These are phyloP conservation scores for Magnusiomyces suaveolens DNA, from an alignment of 1,139 yeast species.

Conservation along the genomic window DNA sequence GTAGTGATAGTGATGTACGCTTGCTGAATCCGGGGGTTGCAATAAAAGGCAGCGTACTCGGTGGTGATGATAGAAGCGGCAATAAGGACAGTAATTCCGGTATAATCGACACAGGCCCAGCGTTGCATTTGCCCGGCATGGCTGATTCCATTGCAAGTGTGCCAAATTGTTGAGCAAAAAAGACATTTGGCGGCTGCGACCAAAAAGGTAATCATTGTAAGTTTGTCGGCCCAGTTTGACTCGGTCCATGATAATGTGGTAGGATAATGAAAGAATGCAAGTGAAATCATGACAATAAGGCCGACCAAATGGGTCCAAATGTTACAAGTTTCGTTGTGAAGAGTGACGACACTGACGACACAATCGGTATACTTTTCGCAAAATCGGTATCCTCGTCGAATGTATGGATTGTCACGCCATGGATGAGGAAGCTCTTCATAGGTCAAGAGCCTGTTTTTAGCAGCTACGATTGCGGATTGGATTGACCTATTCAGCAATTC, in stretches of 20 bases:
- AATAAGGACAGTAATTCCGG: constrained; percentile 84
- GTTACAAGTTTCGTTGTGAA: constrained; percentile 87
- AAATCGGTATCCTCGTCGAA: constrained; percentile 77
- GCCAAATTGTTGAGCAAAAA: constrained; percentile 77
- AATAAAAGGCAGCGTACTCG: constrained; percentile 68
- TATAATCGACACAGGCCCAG: constrained; percentile 90
- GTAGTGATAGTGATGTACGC: constrained; percentile 53
- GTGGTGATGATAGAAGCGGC: constrained; percentile 85
- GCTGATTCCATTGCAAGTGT: constrained; percentile 77
- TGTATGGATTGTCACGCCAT: constrained; percentile 89
- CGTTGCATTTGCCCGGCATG: constrained; percentile 51
- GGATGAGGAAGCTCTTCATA: constrained; percentile 83
- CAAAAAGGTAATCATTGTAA: constrained; percentile 54
- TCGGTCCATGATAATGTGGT: constrained; percentile 34
- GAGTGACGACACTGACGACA: constrained; percentile 43
- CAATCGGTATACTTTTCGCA: constrained; percentile 56
- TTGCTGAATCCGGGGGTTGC: constrained; percentile 43
- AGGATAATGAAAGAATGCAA: constrained; percentile 58
- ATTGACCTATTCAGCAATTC: constrained; percentile 19
- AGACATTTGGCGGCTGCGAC: constrained; percentile 69
- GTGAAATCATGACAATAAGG: constrained; percentile 45
- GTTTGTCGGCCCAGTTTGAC: constrained; percentile 39
- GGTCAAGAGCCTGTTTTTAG: constrained; percentile 52
- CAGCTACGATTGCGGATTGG: constrained; percentile 35
- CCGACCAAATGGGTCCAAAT: constrained; percentile 91